These are phyloP conservation scores for Xylaria longipes DNA, from an alignment of 495 filamentous ascomycete species.

Conservation along the genomic window DNA sequence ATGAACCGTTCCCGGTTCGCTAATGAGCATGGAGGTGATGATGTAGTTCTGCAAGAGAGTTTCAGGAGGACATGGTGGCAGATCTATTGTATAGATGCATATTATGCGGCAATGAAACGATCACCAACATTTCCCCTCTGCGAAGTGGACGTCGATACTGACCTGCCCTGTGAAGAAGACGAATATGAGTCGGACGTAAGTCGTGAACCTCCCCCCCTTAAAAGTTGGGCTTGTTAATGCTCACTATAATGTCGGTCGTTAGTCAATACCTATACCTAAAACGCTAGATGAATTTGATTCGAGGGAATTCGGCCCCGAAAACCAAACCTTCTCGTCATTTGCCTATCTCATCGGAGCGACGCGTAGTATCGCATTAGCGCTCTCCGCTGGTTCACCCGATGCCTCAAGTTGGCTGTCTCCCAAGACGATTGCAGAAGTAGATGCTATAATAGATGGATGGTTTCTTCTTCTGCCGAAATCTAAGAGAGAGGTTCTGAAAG, in stretches of 20 bases:
- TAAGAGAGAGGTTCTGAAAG: conserved; percentile 65
- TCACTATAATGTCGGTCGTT: not conserved
- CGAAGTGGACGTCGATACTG: conserved; percentile 51
- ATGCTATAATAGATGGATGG: conserved; percentile 71
- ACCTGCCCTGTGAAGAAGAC: conserved; percentile 66
- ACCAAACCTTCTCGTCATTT: conserved; percentile 62
- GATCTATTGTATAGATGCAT: conserved; percentile 67
- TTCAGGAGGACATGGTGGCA: conserved; percentile 77
- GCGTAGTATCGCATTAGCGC: conserved; percentile 63
- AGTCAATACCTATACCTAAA: conserved; percentile 59
- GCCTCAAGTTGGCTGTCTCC: conserved; percentile 22
- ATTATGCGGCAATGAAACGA: conserved; percentile 43
- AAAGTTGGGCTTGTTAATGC: not conserved
- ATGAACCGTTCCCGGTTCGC: conserved; percentile 63
- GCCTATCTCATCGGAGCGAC: conserved; percentile 67
- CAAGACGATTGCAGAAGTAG: conserved; percentile 53
- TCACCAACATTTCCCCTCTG: conserved; percentile 45
- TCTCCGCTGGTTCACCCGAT: conserved; percentile 34
- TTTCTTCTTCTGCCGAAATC: conserved; percentile 66
- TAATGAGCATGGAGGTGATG: conserved; percentile 47
- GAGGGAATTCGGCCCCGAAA: conserved; percentile 57
- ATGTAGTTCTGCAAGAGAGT: conserved; percentile 66
- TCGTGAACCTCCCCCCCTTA: not conserved
- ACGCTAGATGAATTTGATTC: conserved; percentile 63
- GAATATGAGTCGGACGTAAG: conserved; percentile 61